Conservation (phyloP, 2,329 filamentous ascomycete species). For the Sporothrix globosa region DNA sequence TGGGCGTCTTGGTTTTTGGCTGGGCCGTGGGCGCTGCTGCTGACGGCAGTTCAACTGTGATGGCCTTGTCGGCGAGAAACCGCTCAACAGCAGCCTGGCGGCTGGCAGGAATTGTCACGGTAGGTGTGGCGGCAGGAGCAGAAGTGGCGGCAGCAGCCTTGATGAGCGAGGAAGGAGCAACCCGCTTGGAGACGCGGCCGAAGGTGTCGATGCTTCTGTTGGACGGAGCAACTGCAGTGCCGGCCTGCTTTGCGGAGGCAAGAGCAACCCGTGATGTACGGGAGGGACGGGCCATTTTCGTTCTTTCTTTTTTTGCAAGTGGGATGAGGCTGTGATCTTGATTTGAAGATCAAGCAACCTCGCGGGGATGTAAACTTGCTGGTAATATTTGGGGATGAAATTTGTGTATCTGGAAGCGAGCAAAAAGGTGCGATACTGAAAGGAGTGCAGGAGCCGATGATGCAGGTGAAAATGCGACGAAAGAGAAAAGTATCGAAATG, state of each 20-base stretch:
- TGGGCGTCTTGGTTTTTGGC: neutral
- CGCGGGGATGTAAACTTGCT: neutral
- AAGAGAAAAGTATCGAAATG: neutral
- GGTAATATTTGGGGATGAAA: neutral
- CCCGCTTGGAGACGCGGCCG: conserved; percentile 38
- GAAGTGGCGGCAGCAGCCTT: conserved; percentile 25
- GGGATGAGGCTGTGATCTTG: conserved; percentile 1
- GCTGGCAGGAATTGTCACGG: neutral
- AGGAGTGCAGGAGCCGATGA: too few species aligned
- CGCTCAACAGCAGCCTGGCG: conserved; percentile 35
- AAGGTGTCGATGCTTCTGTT: conserved; percentile 36
- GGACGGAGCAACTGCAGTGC: conserved; percentile 18
- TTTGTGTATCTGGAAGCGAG: neutral
- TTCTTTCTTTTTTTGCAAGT: conserved; percentile 10
- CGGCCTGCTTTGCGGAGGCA: conserved; percentile 30
- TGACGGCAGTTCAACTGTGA: conserved; percentile 2
- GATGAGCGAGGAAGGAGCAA: conserved; percentile 33
- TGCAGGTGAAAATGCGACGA: neutral
- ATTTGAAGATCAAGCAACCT: neutral
- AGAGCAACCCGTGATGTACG: conserved; percentile 31
- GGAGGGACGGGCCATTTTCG: conserved; percentile 32
- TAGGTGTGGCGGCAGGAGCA: conserved; percentile 28
- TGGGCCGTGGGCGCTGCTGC: conserved; percentile 39
- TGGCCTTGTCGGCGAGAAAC: conserved; percentile 41
- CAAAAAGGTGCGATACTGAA: neutral